phyloP scores from a whole-genome alignment of 441 rosid genomes.

The Syzygium syzygioides region DNA sequence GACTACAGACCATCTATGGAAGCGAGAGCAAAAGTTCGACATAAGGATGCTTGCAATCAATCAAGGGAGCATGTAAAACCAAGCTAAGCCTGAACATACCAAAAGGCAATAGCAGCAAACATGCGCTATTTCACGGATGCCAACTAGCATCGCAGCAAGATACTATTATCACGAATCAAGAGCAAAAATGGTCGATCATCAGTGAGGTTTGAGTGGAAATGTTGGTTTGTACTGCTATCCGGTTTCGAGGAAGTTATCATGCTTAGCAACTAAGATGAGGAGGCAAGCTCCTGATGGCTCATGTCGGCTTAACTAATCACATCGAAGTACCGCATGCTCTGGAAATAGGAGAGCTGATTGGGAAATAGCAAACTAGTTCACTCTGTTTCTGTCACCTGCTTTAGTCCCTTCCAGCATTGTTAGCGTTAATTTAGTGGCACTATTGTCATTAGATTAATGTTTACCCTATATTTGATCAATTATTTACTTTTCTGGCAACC shows the following conservation, averaged over 20 bases:
- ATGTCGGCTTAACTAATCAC: neutral
- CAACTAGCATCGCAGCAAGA: too few relatives aligned
- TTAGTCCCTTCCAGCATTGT: neutral
- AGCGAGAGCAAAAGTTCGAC: neutral
- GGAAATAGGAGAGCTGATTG: fast-evolving
- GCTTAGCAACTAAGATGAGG: neutral
- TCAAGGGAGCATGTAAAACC: neutral
- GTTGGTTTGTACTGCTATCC: neutral
- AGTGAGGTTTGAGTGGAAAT: too few relatives aligned
- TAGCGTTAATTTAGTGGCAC: neutral
- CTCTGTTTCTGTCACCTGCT: neutral
- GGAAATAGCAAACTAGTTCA: neutral
- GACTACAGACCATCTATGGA: neutral
- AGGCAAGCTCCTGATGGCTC: neutral
- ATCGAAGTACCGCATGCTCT: neutral
- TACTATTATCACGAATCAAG: too few relatives aligned
- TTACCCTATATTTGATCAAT: fast-evolving
- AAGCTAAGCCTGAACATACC: too few relatives aligned
- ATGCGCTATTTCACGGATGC: too few relatives aligned
- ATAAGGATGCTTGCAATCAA: neutral
- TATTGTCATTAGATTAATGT: fast-evolving
- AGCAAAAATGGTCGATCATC: too few relatives aligned
- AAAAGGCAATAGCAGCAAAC: too few relatives aligned
- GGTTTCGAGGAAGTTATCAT: neutral
- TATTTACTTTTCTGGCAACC: neutral